Conservation (phyloP, 352 stramenopile genomes). For the Pythium inflatum region DNA sequence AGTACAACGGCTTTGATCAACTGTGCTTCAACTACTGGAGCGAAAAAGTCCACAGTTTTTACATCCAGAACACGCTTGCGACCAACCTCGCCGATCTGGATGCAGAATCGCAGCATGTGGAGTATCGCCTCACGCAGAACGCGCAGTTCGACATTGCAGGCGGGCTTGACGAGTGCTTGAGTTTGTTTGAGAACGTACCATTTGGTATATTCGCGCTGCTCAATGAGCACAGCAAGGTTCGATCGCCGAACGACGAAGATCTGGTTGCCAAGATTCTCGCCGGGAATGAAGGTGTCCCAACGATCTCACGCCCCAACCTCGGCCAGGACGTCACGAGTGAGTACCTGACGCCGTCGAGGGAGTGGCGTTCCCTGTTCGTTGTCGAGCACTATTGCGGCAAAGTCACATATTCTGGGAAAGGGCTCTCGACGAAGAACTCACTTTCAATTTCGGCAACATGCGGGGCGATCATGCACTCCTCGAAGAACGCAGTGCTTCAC, state of each 20-base stretch:
- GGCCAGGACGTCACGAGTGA: conserved; percentile 58
- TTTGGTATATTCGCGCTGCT: conserved; percentile 77
- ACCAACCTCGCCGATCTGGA: conserved; percentile 65
- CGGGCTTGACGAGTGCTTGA: conserved; percentile 68
- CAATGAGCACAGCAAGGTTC: conserved; percentile 69
- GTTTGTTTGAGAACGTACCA: conserved; percentile 71
- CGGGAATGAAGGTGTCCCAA: conserved; percentile 58
- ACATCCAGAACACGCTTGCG: conserved; percentile 73
- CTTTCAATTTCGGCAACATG: conserved; percentile 79
- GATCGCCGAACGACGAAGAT: conserved; percentile 74
- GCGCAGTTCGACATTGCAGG: conserved; percentile 54
- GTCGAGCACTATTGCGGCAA: conserved; percentile 74
- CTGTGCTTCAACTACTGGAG: conserved; percentile 88
- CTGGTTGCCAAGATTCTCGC: conserved; percentile 81
- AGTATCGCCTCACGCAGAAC: conserved; percentile 61
- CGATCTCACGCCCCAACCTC: conserved; percentile 63
- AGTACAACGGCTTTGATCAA: conserved; percentile 78
- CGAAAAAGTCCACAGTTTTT: conserved; percentile 83
- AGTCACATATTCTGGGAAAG: conserved; percentile 79
- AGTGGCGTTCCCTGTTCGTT: conserved; percentile 79
- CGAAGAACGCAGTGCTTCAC: conserved; percentile 75
- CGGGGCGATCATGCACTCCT: conserved; percentile 85
- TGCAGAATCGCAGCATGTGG: conserved; percentile 66
- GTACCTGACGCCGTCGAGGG: conserved; percentile 72
- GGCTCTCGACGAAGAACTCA: conserved; percentile 68